Base-by-base conservation (phyloP, 331 rosid genomes). In the Cucumis variabilis region DNA sequence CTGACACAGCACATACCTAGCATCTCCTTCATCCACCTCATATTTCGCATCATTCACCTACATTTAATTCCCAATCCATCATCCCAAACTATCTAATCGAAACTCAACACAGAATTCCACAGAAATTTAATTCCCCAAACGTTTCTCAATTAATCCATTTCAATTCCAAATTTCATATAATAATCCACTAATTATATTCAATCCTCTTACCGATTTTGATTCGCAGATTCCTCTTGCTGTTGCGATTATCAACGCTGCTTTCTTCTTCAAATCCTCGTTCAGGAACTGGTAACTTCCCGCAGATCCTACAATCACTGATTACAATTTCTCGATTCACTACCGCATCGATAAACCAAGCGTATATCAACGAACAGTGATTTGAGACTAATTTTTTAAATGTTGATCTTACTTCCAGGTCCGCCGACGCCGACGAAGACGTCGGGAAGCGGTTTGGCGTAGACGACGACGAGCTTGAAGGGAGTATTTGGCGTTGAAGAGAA, bases 381-480 rank as follows among this genome's bases (percentile, higher is more conserved):
- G 46, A 14, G 10, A 79, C 13, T 30, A 71, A 17, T 16, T 79
- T 15, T 63, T 9, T n/a, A 15, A 30, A 0, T 13, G 67, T 71
- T 0, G 21, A 84, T 84, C 87, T 80, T 80, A 53, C 68, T 70
- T 44, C 90, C 90, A 30, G 85, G 85, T 5, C 90, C 90, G 33
- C 70, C 68, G 79, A 88, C 70, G 37, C 85, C 85, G 79, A 84
- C 17, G 70, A 69, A 60, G 24, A 80, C 15, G 28, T 70, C 60
- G 65, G 87, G 82, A n/a, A 79, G 20, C 11, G 89, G 86, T 51
- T 53, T 86, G 82, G 88, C 91, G n/a, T 89, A 92, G 69, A 89
- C 88, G 25, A 89, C 19, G 86, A 89, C 87, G 88, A 89, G 93
- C 89, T 87, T 87, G 87, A 88, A 91, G 37, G 71, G 87, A 14